Evolutionary conservation across 208 protist species (phyloP).

Genomic region (Strigomonas culicis): DNA sequence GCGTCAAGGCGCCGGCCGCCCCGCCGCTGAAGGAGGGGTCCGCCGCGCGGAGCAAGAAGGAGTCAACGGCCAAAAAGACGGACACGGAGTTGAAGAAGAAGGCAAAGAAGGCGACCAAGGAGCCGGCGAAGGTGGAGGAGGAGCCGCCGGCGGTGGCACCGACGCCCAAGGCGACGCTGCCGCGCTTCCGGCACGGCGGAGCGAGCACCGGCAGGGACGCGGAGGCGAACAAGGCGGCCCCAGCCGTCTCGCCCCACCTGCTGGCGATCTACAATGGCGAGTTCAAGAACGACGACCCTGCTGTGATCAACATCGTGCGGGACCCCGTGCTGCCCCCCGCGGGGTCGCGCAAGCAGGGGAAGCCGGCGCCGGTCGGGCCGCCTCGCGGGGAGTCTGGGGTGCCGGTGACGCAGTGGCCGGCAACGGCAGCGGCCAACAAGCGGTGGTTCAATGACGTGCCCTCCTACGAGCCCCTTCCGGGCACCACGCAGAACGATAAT

Average conservation of each 20-base stretch:
- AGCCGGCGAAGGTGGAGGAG: background rate
- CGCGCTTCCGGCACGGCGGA: slow-evolving; percentile 2
- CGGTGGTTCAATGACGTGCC: slow-evolving; percentile 78
- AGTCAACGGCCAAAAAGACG: slow-evolving; percentile 3
- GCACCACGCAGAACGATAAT: slow-evolving; percentile 45
- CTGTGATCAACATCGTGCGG: slow-evolving; percentile 46
- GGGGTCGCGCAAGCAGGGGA: background rate
- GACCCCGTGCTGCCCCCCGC: slow-evolving; percentile 18
- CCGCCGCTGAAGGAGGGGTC: background rate
- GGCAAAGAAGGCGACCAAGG: background rate
- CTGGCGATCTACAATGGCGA: slow-evolving; percentile 41
- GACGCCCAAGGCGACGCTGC: background rate
- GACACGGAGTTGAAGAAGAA: background rate
- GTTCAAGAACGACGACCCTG: slow-evolving; percentile 33
- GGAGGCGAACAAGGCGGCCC: background rate
- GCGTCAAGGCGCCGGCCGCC: background rate
- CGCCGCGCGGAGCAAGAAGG: background rate
- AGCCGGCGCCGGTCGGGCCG: background rate
- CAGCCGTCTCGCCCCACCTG: slow-evolving; percentile 18
- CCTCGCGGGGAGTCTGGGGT: background rate
- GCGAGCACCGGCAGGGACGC: background rate
- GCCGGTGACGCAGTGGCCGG: slow-evolving; percentile 19
- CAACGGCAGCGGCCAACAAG: slow-evolving; percentile 15
- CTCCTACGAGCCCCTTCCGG: slow-evolving; percentile 70
- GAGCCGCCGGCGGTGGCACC: background rate